These are phyloP conservation scores for Crithidia bombi DNA, from an alignment of 208 protist genomes.

Conservation along the genomic window DNA sequence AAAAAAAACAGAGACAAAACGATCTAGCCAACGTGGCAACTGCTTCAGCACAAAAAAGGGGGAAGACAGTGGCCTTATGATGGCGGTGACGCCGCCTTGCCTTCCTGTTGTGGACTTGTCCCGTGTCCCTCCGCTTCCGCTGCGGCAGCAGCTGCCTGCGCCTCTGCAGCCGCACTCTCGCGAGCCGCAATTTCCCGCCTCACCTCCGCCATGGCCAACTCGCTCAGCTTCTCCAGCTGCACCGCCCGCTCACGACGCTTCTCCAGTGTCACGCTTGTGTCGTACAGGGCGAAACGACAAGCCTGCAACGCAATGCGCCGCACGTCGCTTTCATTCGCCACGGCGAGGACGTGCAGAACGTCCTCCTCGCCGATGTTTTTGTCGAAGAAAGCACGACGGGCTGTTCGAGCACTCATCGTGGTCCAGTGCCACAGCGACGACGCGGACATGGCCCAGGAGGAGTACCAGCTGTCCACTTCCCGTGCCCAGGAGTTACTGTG, in stretches of 20 bases:
- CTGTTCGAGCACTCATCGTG: constrained; percentile 17
- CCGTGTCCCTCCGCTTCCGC: background rate
- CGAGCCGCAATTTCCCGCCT: constrained; percentile 28
- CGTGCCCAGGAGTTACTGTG: constrained; percentile 30
- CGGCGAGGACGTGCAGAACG: constrained; percentile 34
- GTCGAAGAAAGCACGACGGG: constrained; percentile 20
- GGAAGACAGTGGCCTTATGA: background rate
- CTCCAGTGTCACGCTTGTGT: constrained; percentile 39
- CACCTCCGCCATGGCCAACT: constrained; percentile 37
- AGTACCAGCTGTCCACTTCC: constrained; percentile 56
- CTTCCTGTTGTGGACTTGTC: background rate
- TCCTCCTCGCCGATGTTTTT: constrained; percentile 47
- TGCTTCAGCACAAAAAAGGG: background rate
- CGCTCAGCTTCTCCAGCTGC: constrained; percentile 32
- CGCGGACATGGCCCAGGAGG: constrained; percentile 35
- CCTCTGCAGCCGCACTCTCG: background rate
- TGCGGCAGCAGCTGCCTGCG: constrained; percentile 1
- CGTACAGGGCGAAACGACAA: constrained; percentile 45
- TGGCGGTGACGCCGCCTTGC: background rate
- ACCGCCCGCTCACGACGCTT: constrained; percentile 35
- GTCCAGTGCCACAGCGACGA: constrained; percentile 36
- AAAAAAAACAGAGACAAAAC: background rate
- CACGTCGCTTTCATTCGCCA: constrained; percentile 47
- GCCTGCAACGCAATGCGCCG: constrained; percentile 46
- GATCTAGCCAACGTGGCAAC: too few relatives aligned